Evolutionary conservation across 1,284 basidiomycete species (phyloP).

Genomic region (Irpex lacteus): DNA sequence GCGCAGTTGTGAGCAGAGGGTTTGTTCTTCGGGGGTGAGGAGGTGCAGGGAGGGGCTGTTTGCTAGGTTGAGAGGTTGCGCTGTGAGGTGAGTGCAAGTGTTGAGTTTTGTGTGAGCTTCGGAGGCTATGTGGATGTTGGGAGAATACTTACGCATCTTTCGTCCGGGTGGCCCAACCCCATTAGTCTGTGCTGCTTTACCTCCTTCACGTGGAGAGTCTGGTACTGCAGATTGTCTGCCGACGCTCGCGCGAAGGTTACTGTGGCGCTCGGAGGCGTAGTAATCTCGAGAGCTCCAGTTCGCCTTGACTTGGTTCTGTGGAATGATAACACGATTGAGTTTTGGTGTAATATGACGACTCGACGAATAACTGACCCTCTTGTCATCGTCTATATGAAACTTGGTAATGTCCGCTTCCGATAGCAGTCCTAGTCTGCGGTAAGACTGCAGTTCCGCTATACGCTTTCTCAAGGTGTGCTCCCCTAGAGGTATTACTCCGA

Average conservation of each 20-base stretch:
- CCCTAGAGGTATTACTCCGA: conserved; percentile 43
- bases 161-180: conserved; percentile 40
- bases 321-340: conserved; percentile 1
- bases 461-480: conserved; percentile 83
- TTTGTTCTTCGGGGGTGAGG: conserved; percentile 82
- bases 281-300: conserved; percentile 51
- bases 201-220: conserved; percentile 53
- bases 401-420: conserved; percentile 86
- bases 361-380: conserved; percentile 52
- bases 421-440: conserved; percentile 80
- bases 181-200: conserved; percentile 21
- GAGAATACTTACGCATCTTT: conserved; percentile 44
- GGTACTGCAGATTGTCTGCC: conserved; percentile 57
- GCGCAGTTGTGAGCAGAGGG: conserved; percentile 83
- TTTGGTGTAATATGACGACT: conserved; percentile 4
- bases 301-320: conserved; percentile 56
- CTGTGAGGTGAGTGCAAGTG: conserved; percentile 31
- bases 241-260: conserved; percentile 38
- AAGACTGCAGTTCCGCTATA: conserved; percentile 87
- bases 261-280: conserved; percentile 47
- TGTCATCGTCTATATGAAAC: conserved; percentile 74
- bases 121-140: conserved; percentile 7
- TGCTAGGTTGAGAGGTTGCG: conserved; percentile 80
- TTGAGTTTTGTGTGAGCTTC: too few species aligned
- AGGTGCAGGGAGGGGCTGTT: conserved; percentile 86